Conservation (phyloP, 768 basidiomycete species). For the Kondoa malvinella region DNA sequence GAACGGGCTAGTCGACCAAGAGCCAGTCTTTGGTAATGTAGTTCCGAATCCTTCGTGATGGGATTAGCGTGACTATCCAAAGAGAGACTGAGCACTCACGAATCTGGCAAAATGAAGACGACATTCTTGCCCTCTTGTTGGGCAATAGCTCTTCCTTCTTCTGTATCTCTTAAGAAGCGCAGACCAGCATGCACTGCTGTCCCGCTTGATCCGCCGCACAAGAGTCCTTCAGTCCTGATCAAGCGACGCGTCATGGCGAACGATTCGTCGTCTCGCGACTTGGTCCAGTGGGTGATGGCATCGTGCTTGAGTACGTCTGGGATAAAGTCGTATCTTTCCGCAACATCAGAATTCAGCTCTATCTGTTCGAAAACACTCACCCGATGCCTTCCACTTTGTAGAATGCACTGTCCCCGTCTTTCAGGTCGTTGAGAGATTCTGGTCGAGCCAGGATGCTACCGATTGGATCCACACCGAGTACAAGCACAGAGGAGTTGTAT, state of each 20-base stretch:
- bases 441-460: constrained; percentile 76
- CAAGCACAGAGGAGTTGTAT: constrained; percentile 53
- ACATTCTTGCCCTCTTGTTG: constrained; percentile 64
- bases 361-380: not conserved
- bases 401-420: constrained; percentile 36
- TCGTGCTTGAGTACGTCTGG: constrained; percentile 67
- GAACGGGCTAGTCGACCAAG: not conserved
- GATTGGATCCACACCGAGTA: constrained; percentile 86
- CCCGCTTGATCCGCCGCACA: constrained; percentile 87
- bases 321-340: constrained; percentile 29
- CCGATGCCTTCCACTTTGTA: constrained; percentile 95
- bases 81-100: constrained; percentile 41
- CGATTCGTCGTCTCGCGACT: constrained; percentile 63
- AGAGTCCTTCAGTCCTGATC: constrained; percentile 69
- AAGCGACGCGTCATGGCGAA: constrained; percentile 56
- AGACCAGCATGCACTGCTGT: constrained; percentile 64
- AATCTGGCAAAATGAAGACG: constrained; percentile 74
- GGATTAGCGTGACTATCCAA: not conserved
- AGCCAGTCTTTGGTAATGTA: constrained; percentile 27
- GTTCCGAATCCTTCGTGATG: constrained; percentile 22
- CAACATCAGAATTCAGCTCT: not conserved
- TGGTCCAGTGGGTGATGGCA: constrained; percentile 53
- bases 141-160: constrained; percentile 44
- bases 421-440: constrained; percentile 42
- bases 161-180: constrained; percentile 50